Conservation (phyloP, 805 yeast species). For the Saccharomycopsis javanensis region DNA sequence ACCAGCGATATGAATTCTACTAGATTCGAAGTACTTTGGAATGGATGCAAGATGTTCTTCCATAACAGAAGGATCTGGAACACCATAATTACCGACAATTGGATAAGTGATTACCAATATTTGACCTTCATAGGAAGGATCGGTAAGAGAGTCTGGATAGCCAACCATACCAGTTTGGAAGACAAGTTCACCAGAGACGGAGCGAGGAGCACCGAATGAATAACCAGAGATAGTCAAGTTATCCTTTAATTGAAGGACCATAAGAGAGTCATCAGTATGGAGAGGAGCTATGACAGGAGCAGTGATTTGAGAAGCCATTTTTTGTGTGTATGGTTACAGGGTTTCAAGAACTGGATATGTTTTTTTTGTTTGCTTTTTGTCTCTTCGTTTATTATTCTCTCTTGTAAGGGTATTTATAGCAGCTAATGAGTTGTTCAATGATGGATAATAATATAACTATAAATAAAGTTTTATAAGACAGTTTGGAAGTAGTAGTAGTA, state of each 20-base stretch:
- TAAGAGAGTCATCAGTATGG: conserved; percentile 72
- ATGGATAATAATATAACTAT: neutral
- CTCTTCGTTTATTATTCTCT: conserved; percentile 12
- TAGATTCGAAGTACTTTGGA: conserved; percentile 91
- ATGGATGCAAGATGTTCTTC: conserved; percentile 67
- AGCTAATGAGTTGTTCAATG: conserved; percentile 1
- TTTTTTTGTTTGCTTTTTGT: neutral
- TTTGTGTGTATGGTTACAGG: neutral
- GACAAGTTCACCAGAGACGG: conserved; percentile 94
- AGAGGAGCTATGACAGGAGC: conserved; percentile 56
- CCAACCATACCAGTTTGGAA: conserved; percentile 99
- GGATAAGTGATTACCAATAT: conserved; percentile 95
- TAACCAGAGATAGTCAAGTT: conserved; percentile 86
- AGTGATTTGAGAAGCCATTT: conserved; percentile 6
- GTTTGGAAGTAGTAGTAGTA: conserved; percentile 16
- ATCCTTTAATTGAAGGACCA: conserved; percentile 82
- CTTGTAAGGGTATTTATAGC: conserved; percentile 7
- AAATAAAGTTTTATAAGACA: neutral
- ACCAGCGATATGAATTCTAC: conserved; percentile 91
- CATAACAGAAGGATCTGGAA: conserved; percentile 73
- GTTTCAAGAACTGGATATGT: too few relatives aligned
- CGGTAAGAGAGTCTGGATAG: conserved; percentile 95
- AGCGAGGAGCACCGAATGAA: conserved; percentile 87
- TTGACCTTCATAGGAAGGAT: conserved; percentile 97
- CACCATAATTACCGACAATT: conserved; percentile 97